These are phyloP conservation scores for Eruca vesicaria DNA, from an alignment of 441 rosid species.

Conservation along the genomic window DNA sequence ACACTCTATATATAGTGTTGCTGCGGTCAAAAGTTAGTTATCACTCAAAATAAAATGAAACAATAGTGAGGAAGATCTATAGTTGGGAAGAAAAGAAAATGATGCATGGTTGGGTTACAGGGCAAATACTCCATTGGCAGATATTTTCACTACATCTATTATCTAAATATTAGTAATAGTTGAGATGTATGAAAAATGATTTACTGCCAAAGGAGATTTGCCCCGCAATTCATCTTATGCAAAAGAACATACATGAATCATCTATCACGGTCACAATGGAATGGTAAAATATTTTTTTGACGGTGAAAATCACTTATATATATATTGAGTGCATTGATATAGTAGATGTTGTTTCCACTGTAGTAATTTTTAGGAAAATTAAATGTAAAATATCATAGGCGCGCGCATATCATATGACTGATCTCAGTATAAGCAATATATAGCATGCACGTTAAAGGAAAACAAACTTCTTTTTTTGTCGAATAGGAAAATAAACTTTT, in stretches of 20 bases:
- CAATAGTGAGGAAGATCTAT: background rate
- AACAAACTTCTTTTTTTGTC: too few species aligned
- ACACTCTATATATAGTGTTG: slow-evolving; percentile 14
- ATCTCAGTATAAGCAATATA: background rate
- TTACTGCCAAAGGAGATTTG: slow-evolving; percentile 69
- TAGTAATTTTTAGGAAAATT: background rate
- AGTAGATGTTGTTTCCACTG: background rate
- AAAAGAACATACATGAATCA: background rate
- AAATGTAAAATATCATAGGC: background rate
- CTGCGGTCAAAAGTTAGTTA: background rate
- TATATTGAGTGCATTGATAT: slow-evolving; percentile 1
- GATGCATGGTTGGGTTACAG: slow-evolving; percentile 45
- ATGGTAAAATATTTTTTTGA: background rate
- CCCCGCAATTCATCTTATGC: slow-evolving; percentile 49
- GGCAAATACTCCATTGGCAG: slow-evolving; percentile 61
- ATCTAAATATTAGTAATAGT: background rate
- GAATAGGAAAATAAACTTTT: too few species aligned
- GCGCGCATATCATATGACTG: background rate
- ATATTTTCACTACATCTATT: slow-evolving; percentile 11
- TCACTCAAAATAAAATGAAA: background rate
- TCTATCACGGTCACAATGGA: background rate
- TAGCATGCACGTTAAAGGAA: background rate
- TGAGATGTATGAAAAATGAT: background rate
- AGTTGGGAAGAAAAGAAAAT: background rate
- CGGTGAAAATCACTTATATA: background rate